Base-by-base conservation (phyloP, 441 rosid genomes). In the Aleurites moluccanus region DNA sequence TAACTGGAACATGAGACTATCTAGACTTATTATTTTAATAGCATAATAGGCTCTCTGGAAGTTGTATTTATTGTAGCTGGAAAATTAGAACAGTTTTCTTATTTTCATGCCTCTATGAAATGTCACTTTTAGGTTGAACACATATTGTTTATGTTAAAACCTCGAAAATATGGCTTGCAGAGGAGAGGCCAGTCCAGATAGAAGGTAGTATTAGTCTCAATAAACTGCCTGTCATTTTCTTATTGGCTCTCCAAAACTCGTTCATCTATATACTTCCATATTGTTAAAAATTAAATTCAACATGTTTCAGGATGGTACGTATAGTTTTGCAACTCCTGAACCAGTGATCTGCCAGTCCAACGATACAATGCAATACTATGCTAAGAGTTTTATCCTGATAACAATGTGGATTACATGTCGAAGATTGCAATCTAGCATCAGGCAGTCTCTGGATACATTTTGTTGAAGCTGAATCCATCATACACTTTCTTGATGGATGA, bases 291-390 rank as follows among this genome's bases (percentile, higher is more conserved):
- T 35, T 53, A 47, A 56, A 59, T 56, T 74, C 69, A 27, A 20
- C 72, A 2, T 56, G 42, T 63, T 73, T 84, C 86, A 81, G 85
- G 88, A 23, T 28, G 53, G 64, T 56, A 42, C 33, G 40, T 30
- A 49, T 72, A 68, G 45, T 69, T 74, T 61, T 71, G 76, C 73
- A 70, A 60, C 70, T 69, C 42, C 64, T 62, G 42, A 60, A 70
- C 65, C 63, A 70, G 70, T 35, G 61, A 55, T 50, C 69, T 59
- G 45, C 44, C 30, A 28, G 75, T 68, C 25, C 67, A 20, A 59
- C 3, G 14, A 71, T 21, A 15, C 25, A 50, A 66, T 45, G 63
- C 72, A 74, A 78, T 49, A 69, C 70, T 73, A 52, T 11, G 73
- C 64, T 50, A 73, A 66, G 59, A 10, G 38, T 61, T 71, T 77